phyloP scores from a whole-genome alignment of 2,329 filamentous ascomycete species.

The Cadophora gregata region DNA sequence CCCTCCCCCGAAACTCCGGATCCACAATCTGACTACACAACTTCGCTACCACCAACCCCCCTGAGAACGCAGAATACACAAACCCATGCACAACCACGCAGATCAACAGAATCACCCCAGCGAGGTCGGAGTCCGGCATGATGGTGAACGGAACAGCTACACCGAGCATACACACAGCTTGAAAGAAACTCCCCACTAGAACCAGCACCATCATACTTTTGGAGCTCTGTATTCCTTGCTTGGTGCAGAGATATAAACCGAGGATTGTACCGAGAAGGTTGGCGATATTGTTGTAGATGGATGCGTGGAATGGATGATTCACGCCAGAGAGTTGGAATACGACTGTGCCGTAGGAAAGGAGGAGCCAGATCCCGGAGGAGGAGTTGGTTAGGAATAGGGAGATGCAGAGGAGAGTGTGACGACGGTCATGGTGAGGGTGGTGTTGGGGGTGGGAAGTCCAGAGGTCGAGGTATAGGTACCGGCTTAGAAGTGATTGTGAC shows the following conservation, averaged over 20 bases:
- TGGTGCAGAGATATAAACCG: background rate
- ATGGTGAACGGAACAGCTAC: background rate
- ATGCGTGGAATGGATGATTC: slow-evolving; percentile 2
- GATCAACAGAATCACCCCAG: background rate
- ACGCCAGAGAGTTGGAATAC: slow-evolving; percentile 35
- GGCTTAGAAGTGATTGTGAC: too few relatives aligned
- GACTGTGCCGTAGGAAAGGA: slow-evolving; percentile 42
- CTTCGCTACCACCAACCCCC: background rate
- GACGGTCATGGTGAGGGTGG: background rate
- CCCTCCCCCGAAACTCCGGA: background rate
- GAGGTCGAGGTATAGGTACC: background rate
- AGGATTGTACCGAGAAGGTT: background rate
- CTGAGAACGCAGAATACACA: background rate
- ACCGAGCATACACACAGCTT: slow-evolving; percentile 7
- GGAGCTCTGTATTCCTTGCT: background rate
- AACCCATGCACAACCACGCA: background rate
- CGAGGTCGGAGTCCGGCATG: background rate
- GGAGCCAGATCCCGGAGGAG: slow-evolving; percentile 42
- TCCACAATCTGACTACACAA: background rate
- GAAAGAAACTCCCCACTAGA: background rate
- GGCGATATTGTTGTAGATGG: slow-evolving; percentile 6
- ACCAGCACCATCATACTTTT: background rate
- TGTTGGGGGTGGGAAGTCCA: too few relatives aligned
- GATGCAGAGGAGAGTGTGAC: slow-evolving; percentile 17
- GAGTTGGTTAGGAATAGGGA: slow-evolving; percentile 36